Evolutionary conservation across 495 filamentous ascomycete genomes (phyloP), one percentile per base, ranked within the genome.

Genomic region (Neurospora intermedia): DNA sequence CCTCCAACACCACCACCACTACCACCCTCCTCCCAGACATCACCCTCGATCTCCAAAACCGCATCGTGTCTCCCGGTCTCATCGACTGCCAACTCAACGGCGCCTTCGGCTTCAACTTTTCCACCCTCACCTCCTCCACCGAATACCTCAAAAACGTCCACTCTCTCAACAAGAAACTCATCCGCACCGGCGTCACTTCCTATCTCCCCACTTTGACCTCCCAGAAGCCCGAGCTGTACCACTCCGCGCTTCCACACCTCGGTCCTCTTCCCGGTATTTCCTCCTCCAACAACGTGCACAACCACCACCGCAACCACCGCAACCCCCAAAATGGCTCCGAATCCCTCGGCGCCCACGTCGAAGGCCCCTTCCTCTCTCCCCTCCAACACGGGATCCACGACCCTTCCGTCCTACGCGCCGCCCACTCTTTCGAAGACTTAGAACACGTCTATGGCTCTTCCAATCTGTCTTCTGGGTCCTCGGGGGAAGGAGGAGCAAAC

Each of bases 81-180:
- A 93, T 96, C 76, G 93, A 97, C 77, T 89, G 92, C 69, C 93
- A 97, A 78, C 86, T 95, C 66, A 97, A 97, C 76, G 93, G 93
- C 54, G 92, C 90, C 7, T 91, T 91, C 74, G 93, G 93, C 66
- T 93, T 95, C 83, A 92, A 96, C 82, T 95, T 95, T 80, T 94
- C 92, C 1, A 83, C 86, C 2, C 83, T 92, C 2, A 88, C 91
- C 7, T 87, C 90, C n/a, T 86, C 90, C 59, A 84, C 87, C 46
- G 83, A 85, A 69, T 96, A 95, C 78, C 85, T 87, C 69, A 89
- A 91, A 77, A 88, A 87, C 20, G 80, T 96, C 43, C 84, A 85
- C 73, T 82, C 86, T 48, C 85, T 94, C 46, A 94, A 94, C 78
- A 87, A 83, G 66, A 85, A 86, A 40, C 82, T 97, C 62, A 86